Base-by-base conservation (phyloP, 139 green algal species). In the Desmodesmus armatus region DNA sequence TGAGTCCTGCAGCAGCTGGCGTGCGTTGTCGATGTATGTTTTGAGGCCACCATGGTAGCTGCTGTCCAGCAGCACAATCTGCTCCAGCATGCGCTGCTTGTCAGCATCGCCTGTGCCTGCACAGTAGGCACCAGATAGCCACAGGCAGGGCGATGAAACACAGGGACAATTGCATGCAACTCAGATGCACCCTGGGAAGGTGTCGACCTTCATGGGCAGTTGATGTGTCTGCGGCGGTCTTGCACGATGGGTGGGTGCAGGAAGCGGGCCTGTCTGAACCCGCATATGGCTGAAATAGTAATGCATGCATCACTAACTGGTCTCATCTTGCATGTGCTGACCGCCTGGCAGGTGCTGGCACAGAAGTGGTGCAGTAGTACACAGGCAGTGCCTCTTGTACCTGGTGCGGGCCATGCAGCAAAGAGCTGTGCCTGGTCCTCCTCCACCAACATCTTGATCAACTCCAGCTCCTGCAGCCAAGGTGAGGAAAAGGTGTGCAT, bases 21-120 rank as follows among this genome's bases (percentile, higher is more conserved):
- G 88, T 1, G 97, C 97, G 81, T 98, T 99, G 25, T 47, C 5
- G 17, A 99, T 93, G 86, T 99, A 99, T 0, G 87, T 84, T 3
- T 44, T 11, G 1, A 99, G 70, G 19, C 97, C 97, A 0, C 94
- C 97, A 29, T 93, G 90, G 80, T 99, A 99, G 65, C 58, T 93
- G 3, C 41, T 66, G 80, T 99, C 91, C 31, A 99, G 81, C 91
- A 98, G 95, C 3, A 79, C 44, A 49, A 95, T 44, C 43, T 96
- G 83, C 17, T 53, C 53, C 40, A 87, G 27, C 31, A 87, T 21
- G 27, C 85, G 79, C 25, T 58, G 80, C 72, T 97, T 98, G 21
- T 84, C 55, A 3, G 84, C 90, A 55, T 97, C 94, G 13, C 47
- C 15, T 15, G 55, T 41, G 39, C 83, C 88, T 91, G 87, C 60